These are phyloP conservation scores for Hyphopichia pseudoburtonii DNA, from an alignment of 1,139 yeast species.

Conservation along the genomic window DNA sequence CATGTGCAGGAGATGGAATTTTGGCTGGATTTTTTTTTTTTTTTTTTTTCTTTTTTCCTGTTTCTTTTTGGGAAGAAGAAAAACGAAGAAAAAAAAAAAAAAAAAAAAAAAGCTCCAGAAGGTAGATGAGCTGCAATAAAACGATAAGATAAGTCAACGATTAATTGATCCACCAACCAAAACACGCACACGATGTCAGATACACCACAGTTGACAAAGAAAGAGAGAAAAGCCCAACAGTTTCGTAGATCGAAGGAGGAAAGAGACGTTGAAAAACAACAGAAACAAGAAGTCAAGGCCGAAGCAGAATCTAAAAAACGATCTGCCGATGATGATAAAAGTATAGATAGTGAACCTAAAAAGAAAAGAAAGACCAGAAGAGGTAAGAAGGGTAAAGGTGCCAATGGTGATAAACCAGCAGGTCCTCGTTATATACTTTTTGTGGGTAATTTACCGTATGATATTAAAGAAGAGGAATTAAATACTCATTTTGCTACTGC, in stretches of 20 bases:
- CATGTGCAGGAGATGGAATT: too few species aligned
- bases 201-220: slow-evolving; percentile 52
- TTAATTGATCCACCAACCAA: background rate
- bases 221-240: slow-evolving; percentile 75
- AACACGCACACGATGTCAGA: background rate
- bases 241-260: slow-evolving; percentile 52
- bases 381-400: slow-evolving; percentile 68
- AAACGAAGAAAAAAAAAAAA: too few species aligned
- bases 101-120: too few species aligned
- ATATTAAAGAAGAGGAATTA: slow-evolving; percentile 60
- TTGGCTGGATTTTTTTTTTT: background rate
- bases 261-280: slow-evolving; percentile 27
- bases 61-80: too few species aligned
- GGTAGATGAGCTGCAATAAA: too few species aligned
- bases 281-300: too few species aligned
- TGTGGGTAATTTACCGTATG: slow-evolving; percentile 90
- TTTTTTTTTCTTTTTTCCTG: background rate
- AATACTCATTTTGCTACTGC: slow-evolving; percentile 73
- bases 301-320: slow-evolving; percentile 11
- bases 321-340: slow-evolving; percentile 17
- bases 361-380: slow-evolving; percentile 77
- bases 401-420: slow-evolving; percentile 42
- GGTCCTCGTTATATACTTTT: slow-evolving; percentile 80
- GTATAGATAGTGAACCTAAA: slow-evolving; percentile 32
- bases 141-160: too few species aligned